phyloP scores from a whole-genome alignment of 805 yeast genomes.

The Zygosaccharomyces rouxii region DNA sequence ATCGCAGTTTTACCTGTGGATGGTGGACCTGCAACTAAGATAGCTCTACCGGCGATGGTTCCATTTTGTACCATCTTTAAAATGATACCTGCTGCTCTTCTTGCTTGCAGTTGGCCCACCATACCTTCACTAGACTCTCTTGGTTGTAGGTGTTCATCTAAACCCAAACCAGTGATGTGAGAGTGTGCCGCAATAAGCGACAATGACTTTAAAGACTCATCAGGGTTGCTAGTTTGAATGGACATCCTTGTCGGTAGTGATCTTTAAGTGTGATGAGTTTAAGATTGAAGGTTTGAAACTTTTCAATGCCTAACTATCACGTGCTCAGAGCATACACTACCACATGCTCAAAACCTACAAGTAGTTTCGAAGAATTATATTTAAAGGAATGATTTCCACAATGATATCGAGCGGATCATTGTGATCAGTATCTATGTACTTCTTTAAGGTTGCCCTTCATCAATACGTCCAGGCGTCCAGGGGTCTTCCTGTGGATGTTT shows the following conservation, averaged over 20 bases:
- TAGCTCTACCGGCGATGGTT: conserved; percentile 94
- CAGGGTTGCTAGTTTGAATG: conserved; percentile 38
- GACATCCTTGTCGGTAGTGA: conserved; percentile 28
- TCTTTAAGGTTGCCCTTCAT: not conserved
- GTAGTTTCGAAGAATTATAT: not conserved
- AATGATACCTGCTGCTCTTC: conserved; percentile 93
- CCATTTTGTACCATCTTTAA: conserved; percentile 92
- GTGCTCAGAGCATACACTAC: not conserved
- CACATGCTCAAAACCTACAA: not conserved
- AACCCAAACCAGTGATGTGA: conserved; percentile 94
- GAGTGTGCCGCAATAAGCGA: conserved; percentile 96
- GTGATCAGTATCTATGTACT: not conserved
- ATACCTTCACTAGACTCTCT: conserved; percentile 82
- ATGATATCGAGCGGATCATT: not conserved
- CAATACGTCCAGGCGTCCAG: not conserved
- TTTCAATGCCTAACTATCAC: not conserved
- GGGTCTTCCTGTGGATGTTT: not conserved
- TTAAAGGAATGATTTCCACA: not conserved
- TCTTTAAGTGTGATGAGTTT: conserved; percentile 3
- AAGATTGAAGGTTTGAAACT: conserved; percentile 1
- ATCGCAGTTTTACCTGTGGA: conserved; percentile 98
- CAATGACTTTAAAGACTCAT: conserved; percentile 50
- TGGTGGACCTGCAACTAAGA: conserved; percentile 95
- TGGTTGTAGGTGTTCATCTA: conserved; percentile 86
- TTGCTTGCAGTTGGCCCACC: conserved; percentile 95